Evolutionary conservation across 2,329 filamentous ascomycete species (phyloP).

Genomic region (Pestalotiopsis sp.): DNA sequence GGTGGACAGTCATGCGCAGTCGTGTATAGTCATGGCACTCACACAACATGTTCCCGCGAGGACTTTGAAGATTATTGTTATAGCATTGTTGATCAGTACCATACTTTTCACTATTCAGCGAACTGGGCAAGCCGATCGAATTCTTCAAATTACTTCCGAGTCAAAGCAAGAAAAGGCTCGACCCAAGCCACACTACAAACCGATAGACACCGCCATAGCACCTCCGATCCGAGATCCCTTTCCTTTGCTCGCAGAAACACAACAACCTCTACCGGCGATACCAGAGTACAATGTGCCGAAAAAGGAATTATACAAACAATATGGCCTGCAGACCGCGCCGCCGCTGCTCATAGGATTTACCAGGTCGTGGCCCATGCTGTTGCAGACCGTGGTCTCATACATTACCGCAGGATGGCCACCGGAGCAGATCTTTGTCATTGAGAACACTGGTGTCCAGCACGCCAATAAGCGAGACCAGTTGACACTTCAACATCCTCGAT

Average conservation of each 20-base stretch:
- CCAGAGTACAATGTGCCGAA: conserved; percentile 46
- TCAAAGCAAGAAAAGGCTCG: not conserved
- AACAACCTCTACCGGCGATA: conserved; percentile 37
- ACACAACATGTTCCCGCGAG: not conserved
- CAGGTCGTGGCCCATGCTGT: conserved; percentile 55
- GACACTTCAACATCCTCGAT: conserved; percentile 58
- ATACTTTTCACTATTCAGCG: not conserved
- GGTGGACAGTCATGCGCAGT: not conserved
- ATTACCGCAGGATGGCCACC: conserved; percentile 62
- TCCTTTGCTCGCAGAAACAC: conserved; percentile 37
- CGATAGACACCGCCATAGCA: conserved; percentile 34
- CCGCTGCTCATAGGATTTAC: conserved; percentile 64
- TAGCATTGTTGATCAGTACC: not conserved
- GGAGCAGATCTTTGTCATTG: conserved; percentile 58
- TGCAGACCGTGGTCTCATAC: conserved; percentile 59
- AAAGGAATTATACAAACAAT: conserved; percentile 37
- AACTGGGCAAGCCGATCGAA: not conserved
- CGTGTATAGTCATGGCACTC: not conserved
- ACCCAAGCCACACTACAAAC: conserved; percentile 32
- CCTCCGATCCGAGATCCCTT: conserved; percentile 46
- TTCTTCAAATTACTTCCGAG: not conserved
- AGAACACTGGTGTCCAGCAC: conserved; percentile 60
- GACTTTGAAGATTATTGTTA: not conserved
- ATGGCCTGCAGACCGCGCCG: conserved; percentile 41
- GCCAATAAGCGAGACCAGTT: conserved; percentile 52